phyloP scores from a whole-genome alignment of 371 early-diverging fungal genomes.

The Rhizopus microsporus region DNA sequence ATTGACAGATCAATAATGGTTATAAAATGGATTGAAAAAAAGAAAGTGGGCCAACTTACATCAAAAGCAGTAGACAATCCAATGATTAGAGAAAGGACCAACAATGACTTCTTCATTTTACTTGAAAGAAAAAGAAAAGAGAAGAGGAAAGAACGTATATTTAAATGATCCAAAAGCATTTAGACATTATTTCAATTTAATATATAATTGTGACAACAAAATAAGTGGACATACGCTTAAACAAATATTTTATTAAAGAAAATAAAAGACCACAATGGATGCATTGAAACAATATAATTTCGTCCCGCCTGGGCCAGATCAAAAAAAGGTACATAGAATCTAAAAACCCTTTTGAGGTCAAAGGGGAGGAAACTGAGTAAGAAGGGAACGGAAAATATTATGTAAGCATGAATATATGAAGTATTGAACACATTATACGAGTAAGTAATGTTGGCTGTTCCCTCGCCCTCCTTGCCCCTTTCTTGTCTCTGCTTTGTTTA shows the following conservation, averaged over 20 bases:
- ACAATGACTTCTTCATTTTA: slow-evolving; percentile 15
- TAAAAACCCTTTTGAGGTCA: slow-evolving; percentile 1
- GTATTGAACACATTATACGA: too few species aligned
- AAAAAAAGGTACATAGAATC: background rate
- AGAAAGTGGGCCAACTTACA: slow-evolving; percentile 9
- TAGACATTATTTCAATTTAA: slow-evolving; percentile 17
- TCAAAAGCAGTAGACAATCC: slow-evolving; percentile 18
- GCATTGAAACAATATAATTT: too few species aligned
- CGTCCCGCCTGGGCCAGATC: too few species aligned
- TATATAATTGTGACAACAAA: background rate
- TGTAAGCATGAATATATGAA: too few species aligned
- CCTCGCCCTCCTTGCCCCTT: too few species aligned
- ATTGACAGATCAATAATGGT: background rate
- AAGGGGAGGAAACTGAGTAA: slow-evolving; percentile 2
- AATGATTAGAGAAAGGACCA: slow-evolving; percentile 8
- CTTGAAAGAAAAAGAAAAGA: slow-evolving; percentile 2
- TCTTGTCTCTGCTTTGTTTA: too few species aligned
- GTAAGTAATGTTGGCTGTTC: too few species aligned
- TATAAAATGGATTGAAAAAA: background rate
- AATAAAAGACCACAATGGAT: too few species aligned
- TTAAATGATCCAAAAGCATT: slow-evolving; percentile 14
- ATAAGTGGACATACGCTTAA: too few species aligned
- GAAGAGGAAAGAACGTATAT: slow-evolving; percentile 8
- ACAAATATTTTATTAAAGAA: too few species aligned
- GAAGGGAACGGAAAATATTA: too few species aligned